Conservation (phyloP, 2,329 filamentous ascomycete species). For the Allantophomopsis cytisporea region DNA sequence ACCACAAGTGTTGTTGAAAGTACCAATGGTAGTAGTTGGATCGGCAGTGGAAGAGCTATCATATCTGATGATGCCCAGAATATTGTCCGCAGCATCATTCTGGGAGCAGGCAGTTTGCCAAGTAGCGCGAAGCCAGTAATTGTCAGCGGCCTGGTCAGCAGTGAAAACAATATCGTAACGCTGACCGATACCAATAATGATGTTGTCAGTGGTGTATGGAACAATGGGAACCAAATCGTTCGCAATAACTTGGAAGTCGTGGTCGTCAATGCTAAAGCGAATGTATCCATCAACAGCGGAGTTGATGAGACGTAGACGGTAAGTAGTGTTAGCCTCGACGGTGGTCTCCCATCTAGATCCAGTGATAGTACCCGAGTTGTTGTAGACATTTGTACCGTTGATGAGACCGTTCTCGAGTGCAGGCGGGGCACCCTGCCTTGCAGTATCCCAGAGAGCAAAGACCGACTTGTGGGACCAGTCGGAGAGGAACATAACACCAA, state of each 20-base stretch:
- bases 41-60: constrained; percentile 28
- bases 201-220: constrained; percentile 31
- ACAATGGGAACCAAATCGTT: constrained; percentile 42
- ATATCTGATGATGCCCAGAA: constrained; percentile 30
- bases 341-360: constrained; percentile 13
- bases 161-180: constrained; percentile 23
- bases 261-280: constrained; percentile 34
- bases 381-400: constrained; percentile 1
- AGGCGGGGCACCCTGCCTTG: constrained; percentile 11
- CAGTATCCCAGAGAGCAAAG: constrained; percentile 20
- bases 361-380: constrained; percentile 6
- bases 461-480: constrained; percentile 17
- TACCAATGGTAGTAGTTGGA: constrained; percentile 13
- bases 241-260: constrained; percentile 40
- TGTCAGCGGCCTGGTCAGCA: constrained; percentile 13
- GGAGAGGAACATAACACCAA: constrained; percentile 4
- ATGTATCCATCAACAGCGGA: constrained; percentile 26
- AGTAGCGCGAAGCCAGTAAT: constrained; percentile 18
- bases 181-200: constrained; percentile 26
- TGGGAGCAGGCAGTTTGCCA: constrained; percentile 34
- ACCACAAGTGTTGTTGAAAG: constrained; percentile 11
- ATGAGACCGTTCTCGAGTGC: constrained; percentile 14
- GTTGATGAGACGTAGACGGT: constrained; percentile 29
- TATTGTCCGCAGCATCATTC: constrained; percentile 32
- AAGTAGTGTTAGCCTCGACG: background rate